Evolutionary conservation across 352 stramenopile species (phyloP).

Genomic region (Pythium rhizo-oryzae): DNA sequence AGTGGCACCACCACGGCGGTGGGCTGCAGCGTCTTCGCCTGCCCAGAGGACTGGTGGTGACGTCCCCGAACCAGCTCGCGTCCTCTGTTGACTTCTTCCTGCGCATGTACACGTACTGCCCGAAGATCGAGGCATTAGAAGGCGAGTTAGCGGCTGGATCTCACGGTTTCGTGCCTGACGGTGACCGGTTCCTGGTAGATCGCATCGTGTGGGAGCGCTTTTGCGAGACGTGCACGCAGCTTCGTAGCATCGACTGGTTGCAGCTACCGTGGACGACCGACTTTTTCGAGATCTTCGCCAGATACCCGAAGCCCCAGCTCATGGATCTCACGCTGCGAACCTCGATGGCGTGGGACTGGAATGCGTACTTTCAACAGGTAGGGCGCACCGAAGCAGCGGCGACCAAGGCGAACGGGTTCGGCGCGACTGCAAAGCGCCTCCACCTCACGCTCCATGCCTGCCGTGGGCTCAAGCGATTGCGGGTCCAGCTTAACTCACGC

Average conservation of each 20-base stretch:
- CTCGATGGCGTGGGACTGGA: constrained; percentile 16
- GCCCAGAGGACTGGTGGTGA: not conserved
- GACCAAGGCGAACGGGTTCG: not conserved
- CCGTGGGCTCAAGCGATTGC: constrained; percentile 3
- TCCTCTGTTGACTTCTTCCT: not conserved
- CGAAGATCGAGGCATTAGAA: constrained; percentile 11
- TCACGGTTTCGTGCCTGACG: too few species aligned
- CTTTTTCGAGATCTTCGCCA: constrained; percentile 22
- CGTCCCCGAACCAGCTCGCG: not conserved
- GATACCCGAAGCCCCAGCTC: constrained; percentile 12
- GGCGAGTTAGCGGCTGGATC: constrained; percentile 2
- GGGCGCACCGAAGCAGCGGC: not conserved
- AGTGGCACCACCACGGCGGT: constrained; percentile 6
- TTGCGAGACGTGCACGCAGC: constrained; percentile 6
- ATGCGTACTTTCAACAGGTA: constrained; percentile 1
- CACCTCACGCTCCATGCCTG: constrained; percentile 7
- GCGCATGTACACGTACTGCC: constrained; percentile 5
- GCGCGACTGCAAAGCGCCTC: not conserved
- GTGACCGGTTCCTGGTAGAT: not conserved
- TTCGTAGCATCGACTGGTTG: constrained; percentile 12
- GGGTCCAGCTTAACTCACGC: constrained; percentile 1
- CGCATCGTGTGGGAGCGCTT: constrained; percentile 9
- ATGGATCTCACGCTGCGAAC: constrained; percentile 3
- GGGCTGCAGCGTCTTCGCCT: constrained; percentile 8
- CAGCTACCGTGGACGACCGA: not conserved